Conservation (phyloP, 1,139 yeast species). For the Hemisphaericaspora subhashii region DNA sequence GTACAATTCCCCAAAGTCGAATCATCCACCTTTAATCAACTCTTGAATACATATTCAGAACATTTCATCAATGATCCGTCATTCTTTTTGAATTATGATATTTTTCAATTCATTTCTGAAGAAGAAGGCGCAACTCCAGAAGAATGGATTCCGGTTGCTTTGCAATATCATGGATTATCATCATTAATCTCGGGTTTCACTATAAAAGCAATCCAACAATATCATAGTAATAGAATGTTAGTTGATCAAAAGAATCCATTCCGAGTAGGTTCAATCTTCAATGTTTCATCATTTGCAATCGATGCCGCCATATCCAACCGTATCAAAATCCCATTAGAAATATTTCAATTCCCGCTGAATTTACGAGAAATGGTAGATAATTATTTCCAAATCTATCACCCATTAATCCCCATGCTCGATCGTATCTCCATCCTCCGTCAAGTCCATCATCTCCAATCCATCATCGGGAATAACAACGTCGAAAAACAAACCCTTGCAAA, state of each 20-base stretch:
- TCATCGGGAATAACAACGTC: not conserved
- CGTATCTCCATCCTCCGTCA: constrained; percentile 19
- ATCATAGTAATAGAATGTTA: constrained; percentile 8
- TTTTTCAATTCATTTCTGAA: constrained; percentile 19
- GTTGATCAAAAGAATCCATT: constrained; percentile 19
- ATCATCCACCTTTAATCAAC: constrained; percentile 1
- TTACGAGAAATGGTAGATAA: constrained; percentile 17
- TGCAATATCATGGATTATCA: constrained; percentile 25
- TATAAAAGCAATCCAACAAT: constrained; percentile 15
- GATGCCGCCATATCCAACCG: constrained; percentile 19
- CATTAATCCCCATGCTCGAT: constrained; percentile 25
- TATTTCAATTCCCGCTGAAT: constrained; percentile 21
- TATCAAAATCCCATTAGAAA: constrained; percentile 17
- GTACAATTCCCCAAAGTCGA: not conserved
- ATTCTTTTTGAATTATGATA: constrained; percentile 20
- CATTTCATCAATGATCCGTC: constrained; percentile 18
- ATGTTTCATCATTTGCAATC: constrained; percentile 21
- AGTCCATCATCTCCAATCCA: constrained; percentile 13
- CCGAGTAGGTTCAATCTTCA: constrained; percentile 26
- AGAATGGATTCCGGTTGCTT: constrained; percentile 22
- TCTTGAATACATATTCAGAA: constrained; percentile 7
- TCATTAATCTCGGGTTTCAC: constrained; percentile 25
- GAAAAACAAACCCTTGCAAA: constrained; percentile 7
- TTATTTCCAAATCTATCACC: constrained; percentile 21
- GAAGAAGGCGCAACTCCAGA: constrained; percentile 15